Evolutionary conservation across 1,139 yeast species (phyloP).

Genomic region (Saccharomyces hybrid): DNA sequence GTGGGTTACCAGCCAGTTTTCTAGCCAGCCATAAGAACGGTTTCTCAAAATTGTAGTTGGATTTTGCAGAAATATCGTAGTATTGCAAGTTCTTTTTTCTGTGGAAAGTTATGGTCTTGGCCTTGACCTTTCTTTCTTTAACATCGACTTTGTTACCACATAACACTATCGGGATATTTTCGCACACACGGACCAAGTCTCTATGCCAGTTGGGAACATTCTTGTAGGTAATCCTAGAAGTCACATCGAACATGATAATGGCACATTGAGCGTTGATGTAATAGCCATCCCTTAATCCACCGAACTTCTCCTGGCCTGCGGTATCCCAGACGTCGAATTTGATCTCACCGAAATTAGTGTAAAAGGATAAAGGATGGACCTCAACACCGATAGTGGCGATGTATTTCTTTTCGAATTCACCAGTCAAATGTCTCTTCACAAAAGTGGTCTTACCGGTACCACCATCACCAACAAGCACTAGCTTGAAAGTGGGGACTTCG

Average conservation of each 20-base stretch:
- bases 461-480: slow-evolving; percentile 98
- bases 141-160: slow-evolving; percentile 99
- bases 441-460: slow-evolving; percentile 99
- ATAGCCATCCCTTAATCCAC: slow-evolving; percentile 99
- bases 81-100: slow-evolving; percentile 99
- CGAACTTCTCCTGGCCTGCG: slow-evolving; percentile 99
- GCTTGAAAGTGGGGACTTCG: slow-evolving; percentile 94
- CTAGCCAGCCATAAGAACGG: slow-evolving; percentile 99
- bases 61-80: slow-evolving; percentile 98
- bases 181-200: slow-evolving; percentile 98
- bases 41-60: slow-evolving; percentile 98
- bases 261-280: slow-evolving; percentile 99
- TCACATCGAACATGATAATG: slow-evolving; percentile 99
- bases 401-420: slow-evolving; percentile 98
- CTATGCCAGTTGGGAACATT: slow-evolving; percentile 99
- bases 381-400: slow-evolving; percentile 99
- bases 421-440: slow-evolving; percentile 98
- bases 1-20: slow-evolving; percentile 97
- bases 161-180: slow-evolving; percentile 96
- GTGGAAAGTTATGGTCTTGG: slow-evolving; percentile 99
- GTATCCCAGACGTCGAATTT: slow-evolving; percentile 99
- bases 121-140: slow-evolving; percentile 99
- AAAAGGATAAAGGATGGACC: slow-evolving; percentile 96
- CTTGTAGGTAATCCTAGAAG: slow-evolving; percentile 98
- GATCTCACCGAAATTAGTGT: slow-evolving; percentile 97